These are phyloP conservation scores for Voacanga thouarsii DNA, from an alignment of 257 asterid genomes.

Conservation along the genomic window DNA sequence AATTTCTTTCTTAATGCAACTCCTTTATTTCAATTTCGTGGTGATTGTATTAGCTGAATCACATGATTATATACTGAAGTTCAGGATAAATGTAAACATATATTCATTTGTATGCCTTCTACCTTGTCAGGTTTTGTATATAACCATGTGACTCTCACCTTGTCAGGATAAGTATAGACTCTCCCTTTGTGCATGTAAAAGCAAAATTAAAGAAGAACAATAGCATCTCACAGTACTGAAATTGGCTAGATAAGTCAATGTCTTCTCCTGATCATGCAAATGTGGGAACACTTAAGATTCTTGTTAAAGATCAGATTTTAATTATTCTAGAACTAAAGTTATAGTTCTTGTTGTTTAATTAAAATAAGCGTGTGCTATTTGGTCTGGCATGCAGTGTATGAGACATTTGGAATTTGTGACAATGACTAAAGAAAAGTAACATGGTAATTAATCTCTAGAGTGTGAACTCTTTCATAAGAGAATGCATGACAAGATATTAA, in stretches of 20 bases:
- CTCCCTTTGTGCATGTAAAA: slow-evolving; percentile 24
- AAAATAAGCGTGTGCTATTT: not conserved
- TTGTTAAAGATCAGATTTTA: slow-evolving; percentile 57
- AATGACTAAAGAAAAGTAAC: not conserved
- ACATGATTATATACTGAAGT: not conserved
- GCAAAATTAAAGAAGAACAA: slow-evolving; percentile 44
- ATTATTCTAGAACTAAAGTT: too few species aligned
- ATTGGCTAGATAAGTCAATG: slow-evolving; percentile 56
- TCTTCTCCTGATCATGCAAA: slow-evolving; percentile 42
- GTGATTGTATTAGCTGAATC: not conserved
- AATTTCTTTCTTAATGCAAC: not conserved
- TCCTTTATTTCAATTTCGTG: not conserved
- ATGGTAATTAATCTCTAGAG: not conserved
- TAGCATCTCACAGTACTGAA: slow-evolving; percentile 52
- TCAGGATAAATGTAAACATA: not conserved
- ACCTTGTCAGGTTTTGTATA: slow-evolving; percentile 7
- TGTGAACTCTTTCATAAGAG: not conserved
- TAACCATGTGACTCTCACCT: too few species aligned
- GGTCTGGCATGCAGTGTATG: not conserved
- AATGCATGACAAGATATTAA: not conserved
- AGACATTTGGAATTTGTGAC: not conserved
- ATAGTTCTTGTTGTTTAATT: not conserved
- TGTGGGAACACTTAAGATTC: slow-evolving; percentile 42
- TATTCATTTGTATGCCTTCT: not conserved
- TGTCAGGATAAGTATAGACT: not conserved